Evolutionary conservation across 495 filamentous ascomycete species (phyloP).

Genomic region (Lichenothelia convexa): DNA sequence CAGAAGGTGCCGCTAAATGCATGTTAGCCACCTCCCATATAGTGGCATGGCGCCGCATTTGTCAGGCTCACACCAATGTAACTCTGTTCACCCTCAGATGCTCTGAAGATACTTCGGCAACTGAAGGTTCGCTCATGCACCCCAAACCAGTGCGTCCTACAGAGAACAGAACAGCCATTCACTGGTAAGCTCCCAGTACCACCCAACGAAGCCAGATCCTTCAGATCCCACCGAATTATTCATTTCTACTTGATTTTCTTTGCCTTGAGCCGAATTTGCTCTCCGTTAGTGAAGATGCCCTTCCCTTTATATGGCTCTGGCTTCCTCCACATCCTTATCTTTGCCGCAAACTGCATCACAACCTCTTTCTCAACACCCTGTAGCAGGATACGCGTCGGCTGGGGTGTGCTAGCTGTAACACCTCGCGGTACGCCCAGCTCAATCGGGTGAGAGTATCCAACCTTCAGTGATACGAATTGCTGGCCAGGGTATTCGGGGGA

Average conservation of each 20-base stretch:
- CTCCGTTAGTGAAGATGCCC: conserved; percentile 92
- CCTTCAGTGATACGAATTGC: conserved; percentile 76
- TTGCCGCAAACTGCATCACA: conserved; percentile 77
- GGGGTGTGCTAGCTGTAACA: conserved; percentile 71
- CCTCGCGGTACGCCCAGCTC: conserved; percentile 69
- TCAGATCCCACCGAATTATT: no score
- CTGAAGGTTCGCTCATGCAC: no score
- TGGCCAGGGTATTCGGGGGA: conserved; percentile 56
- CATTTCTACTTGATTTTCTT: conserved; percentile 98
- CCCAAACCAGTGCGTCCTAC: no score
- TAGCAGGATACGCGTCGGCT: conserved; percentile 83
- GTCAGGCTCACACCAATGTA: no score
- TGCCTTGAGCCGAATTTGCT: conserved; percentile 90
- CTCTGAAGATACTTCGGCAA: no score
- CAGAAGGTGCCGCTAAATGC: no score
- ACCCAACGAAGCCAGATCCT: neutral
- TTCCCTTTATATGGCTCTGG: conserved; percentile 99
- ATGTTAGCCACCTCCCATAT: no score
- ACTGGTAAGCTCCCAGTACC: no score
- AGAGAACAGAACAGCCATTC: no score
- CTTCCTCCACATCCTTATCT: conserved; percentile 69
- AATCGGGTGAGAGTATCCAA: conserved; percentile 89
- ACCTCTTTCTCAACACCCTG: conserved; percentile 72
- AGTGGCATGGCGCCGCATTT: no score
- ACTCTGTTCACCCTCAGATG: no score